These are phyloP conservation scores for Ramaria sp. DNA, from an alignment of 768 basidiomycete species.

Conservation along the genomic window DNA sequence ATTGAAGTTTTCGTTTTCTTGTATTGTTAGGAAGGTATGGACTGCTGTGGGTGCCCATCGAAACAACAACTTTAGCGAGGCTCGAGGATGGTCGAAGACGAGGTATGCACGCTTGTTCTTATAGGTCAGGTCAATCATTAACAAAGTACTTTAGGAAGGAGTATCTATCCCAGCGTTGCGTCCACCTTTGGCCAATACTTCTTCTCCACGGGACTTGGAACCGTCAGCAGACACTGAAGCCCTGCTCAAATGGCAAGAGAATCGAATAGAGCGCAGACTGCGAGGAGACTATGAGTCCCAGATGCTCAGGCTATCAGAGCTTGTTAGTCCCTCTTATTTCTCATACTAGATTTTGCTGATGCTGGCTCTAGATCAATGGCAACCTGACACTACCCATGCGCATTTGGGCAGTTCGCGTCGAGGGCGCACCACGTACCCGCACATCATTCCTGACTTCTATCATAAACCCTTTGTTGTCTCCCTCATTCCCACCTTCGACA, in stretches of 20 bases:
- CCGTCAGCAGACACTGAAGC: conserved; percentile 44
- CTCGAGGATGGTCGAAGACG: not conserved
- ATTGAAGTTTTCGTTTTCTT: no score
- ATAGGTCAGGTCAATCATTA: not conserved
- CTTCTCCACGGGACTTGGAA: conserved; percentile 45
- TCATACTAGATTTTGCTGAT: not conserved
- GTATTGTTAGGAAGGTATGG: no score
- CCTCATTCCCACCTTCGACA: not conserved
- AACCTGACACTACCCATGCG: conserved; percentile 57
- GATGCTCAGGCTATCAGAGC: conserved; percentile 46
- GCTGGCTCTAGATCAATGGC: conserved; percentile 40
- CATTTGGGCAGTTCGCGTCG: conserved; percentile 70
- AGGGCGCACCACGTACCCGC: conserved; percentile 66
- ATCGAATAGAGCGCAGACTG: conserved; percentile 56
- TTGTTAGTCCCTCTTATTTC: conserved; percentile 30
- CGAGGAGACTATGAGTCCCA: conserved; percentile 71
- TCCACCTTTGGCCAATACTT: conserved; percentile 44
- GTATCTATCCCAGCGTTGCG: conserved; percentile 20
- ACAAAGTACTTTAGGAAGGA: not conserved
- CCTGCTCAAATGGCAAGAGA: conserved; percentile 59
- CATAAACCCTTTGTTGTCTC: conserved; percentile 50
- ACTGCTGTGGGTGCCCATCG: not conserved
- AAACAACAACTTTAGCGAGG: not conserved
- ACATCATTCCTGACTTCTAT: conserved; percentile 72
- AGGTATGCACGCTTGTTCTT: not conserved